A percentile compares a stretch with the other conserved stretches of the same genome.
phyloP scores from a whole-genome alignment of 768 basidiomycete species.

The Lactarius indigo region DNA sequence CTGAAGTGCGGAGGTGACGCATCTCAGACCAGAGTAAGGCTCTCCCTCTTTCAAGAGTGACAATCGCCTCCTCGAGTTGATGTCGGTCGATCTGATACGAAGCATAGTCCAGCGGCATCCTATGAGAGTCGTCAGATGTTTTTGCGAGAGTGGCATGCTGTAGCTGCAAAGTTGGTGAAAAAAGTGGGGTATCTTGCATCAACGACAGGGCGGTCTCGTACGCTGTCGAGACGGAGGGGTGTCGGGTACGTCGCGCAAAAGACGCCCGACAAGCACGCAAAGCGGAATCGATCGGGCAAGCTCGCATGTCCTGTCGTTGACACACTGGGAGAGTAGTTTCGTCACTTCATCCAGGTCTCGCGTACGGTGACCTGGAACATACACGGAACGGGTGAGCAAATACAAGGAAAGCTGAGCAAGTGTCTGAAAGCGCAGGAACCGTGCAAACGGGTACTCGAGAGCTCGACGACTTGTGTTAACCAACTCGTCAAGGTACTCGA shows the following conservation, averaged over 20 bases:
- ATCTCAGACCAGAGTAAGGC: background rate
- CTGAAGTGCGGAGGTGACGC: background rate
- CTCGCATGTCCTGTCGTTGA: background rate
- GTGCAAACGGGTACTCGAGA: background rate
- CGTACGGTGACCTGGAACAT: background rate
- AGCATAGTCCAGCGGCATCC: no score
- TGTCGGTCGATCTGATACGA: no score
- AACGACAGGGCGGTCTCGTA: background rate
- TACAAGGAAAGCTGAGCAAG: background rate
- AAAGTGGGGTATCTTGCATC: background rate
- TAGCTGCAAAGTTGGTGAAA: background rate
- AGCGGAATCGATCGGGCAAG: background rate
- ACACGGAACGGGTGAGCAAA: background rate
- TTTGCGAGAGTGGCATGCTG: background rate
- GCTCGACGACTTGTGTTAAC: background rate
- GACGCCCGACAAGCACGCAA: background rate
- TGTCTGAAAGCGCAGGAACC: background rate
- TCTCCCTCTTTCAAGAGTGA: background rate
- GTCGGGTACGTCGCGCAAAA: background rate
- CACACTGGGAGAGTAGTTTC: background rate
- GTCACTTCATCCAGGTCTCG: background rate
- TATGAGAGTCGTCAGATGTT: background rate
- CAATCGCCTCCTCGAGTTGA: no score
- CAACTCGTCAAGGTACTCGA: background rate
- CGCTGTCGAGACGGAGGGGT: background rate